phyloP scores from a whole-genome alignment of 2,329 filamentous ascomycete species.

The Pseudopithomyces maydicus region DNA sequence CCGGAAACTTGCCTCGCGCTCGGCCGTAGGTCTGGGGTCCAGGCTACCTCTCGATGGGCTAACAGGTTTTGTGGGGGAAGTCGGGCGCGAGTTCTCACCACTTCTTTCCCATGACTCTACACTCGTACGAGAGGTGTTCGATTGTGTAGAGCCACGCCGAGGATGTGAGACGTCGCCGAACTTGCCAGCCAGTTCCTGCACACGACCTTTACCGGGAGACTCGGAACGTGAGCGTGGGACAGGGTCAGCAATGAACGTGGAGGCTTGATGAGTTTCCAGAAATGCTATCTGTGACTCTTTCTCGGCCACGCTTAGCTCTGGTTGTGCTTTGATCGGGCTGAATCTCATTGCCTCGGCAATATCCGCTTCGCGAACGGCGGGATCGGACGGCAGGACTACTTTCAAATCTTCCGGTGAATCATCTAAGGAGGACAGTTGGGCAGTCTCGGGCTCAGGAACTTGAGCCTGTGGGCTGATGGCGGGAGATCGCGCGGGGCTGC shows the following conservation, averaged over 20 bases:
- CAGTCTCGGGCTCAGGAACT: slow-evolving; percentile 53
- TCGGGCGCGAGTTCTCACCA: slow-evolving; percentile 42
- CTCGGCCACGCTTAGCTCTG: slow-evolving; percentile 34
- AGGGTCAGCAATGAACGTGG: slow-evolving; percentile 34
- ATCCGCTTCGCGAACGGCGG: slow-evolving; percentile 42
- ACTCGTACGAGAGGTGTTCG: slow-evolving; percentile 48
- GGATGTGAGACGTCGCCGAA: slow-evolving; percentile 53
- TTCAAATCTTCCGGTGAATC: slow-evolving; percentile 31
- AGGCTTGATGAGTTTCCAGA: slow-evolving; percentile 39
- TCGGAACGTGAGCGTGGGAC: slow-evolving; percentile 44
- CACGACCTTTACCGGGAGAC: slow-evolving; percentile 56
- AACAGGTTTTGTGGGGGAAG: slow-evolving; percentile 34
- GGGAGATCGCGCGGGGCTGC: slow-evolving; percentile 66
- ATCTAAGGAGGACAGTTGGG: slow-evolving; percentile 51
- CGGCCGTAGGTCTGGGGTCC: slow-evolving; percentile 31
- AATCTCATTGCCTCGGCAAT: slow-evolving; percentile 36
- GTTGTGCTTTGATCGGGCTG: slow-evolving; percentile 24
- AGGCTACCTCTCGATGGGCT: slow-evolving; percentile 23
- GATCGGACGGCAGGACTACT: slow-evolving; percentile 32
- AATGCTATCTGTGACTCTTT: slow-evolving; percentile 42
- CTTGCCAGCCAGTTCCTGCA: slow-evolving; percentile 57
- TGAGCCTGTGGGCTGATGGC: slow-evolving; percentile 54
- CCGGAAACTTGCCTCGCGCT: slow-evolving; percentile 51
- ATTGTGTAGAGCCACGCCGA: slow-evolving; percentile 53
- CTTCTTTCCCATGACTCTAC: slow-evolving; percentile 47